These are phyloP conservation scores for Jimgerdemannia flammicorona DNA, from an alignment of 192 early-diverging fungal genomes.

Conservation along the genomic window DNA sequence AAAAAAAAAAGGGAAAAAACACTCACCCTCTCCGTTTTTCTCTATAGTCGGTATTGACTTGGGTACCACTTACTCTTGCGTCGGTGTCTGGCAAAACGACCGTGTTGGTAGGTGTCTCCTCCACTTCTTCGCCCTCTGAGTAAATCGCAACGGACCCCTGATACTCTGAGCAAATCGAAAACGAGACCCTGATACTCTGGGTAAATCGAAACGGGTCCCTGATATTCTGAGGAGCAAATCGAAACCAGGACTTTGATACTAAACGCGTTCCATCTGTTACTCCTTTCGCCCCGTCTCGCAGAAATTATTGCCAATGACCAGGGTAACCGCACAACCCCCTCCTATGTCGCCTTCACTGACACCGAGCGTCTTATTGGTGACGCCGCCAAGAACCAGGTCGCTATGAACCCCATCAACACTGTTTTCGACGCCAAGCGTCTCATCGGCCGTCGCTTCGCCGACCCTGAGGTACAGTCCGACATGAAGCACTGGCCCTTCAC, in stretches of 20 bases:
- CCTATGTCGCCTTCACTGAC: conserved; percentile 97
- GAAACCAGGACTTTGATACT: too few relatives aligned
- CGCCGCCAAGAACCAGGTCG: conserved; percentile 98
- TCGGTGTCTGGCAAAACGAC: conserved; percentile 74
- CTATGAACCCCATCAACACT: conserved; percentile 97
- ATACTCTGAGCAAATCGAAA: too few relatives aligned
- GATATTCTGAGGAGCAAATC: too few relatives aligned
- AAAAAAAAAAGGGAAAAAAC: not conserved
- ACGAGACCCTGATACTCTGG: too few relatives aligned
- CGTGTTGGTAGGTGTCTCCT: conserved; percentile 23
- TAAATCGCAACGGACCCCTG: too few relatives aligned
- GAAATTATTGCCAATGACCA: conserved; percentile 99
- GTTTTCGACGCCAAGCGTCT: conserved; percentile 99
- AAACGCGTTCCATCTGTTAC: too few relatives aligned
- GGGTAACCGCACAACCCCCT: conserved; percentile 98
- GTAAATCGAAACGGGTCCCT: too few relatives aligned
- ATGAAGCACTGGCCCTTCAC: conserved; percentile 99
- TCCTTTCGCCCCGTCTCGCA: conserved; percentile 38
- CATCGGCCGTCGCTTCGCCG: conserved; percentile 92
- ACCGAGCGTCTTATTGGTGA: conserved; percentile 98
- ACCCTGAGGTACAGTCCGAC: conserved; percentile 94
- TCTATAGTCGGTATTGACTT: conserved; percentile 94
- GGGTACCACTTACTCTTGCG: conserved; percentile 90
- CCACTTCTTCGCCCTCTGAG: not conserved
- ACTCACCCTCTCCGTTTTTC: too few relatives aligned